Evolutionary conservation across 257 asterid species (phyloP).

Genomic region (Ligustrum vulgare): DNA sequence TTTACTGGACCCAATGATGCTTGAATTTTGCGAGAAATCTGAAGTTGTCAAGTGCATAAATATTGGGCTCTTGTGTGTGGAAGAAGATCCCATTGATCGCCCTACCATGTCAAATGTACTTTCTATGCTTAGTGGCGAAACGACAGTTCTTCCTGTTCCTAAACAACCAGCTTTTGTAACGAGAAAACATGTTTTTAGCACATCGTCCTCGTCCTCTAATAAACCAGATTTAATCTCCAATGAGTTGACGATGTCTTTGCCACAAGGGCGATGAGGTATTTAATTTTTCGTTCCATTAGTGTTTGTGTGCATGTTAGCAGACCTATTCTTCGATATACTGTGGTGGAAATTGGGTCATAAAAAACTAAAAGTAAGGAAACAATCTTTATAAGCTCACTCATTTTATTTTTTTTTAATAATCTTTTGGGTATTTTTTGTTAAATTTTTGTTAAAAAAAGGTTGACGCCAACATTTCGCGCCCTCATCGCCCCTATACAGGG

Average conservation of each 20-base stretch:
- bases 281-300: background rate
- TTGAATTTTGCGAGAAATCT: background rate
- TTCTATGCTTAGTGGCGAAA: background rate
- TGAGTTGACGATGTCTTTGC: background rate
- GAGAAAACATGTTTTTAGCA: background rate
- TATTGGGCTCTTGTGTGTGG: background rate
- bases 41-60: background rate
- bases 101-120: background rate
- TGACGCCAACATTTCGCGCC: no score
- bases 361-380: no score
- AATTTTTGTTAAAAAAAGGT: no score
- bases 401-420: no score
- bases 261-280: background rate
- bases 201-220: background rate
- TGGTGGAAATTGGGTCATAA: no score
- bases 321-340: no score
- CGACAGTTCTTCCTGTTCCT: background rate
- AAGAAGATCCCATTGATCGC: background rate
- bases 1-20: background rate
- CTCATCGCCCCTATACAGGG: no score
- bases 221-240: background rate
- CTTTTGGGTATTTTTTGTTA: no score
- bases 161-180: background rate
- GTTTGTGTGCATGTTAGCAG: no score
- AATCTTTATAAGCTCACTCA: no score